Evolutionary conservation across 371 early-diverging fungal genomes (phyloP), one percentile per base, ranked within the genome.

Genomic region (Apophysomyces elegans): DNA sequence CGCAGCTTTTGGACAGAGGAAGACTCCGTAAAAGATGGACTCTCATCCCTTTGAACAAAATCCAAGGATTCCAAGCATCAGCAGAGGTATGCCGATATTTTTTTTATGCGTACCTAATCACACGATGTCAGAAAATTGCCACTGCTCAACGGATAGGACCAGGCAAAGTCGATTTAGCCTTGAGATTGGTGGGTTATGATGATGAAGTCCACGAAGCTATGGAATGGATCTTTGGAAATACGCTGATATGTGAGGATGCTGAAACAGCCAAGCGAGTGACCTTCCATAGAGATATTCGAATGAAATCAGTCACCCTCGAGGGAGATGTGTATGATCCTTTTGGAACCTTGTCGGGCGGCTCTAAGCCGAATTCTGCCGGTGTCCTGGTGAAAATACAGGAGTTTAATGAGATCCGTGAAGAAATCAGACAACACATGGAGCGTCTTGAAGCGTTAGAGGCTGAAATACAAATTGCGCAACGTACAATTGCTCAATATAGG

Each of bases 261-360:
- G 89, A 90, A 12, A 86, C 92, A 0, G 97, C 98, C 4, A 94
- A 95, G 66, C 76, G 80, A 44, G 91, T 96, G 13, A 95, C 99
- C 0, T 99, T 95, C 79, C 85, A 96, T 77, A 85, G 88, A 50
- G 70, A 79, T 12, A 86, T 99, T 38, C 84, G 86, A 13, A 74
- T 89, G 58, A 92, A 92, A 62, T 95, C 96, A 14, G 97, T 99
- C 6, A 99, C 99, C 0, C 66, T 93, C 1, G 99, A 99, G 58
- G 99, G 99, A 37, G 99, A 99, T 78, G 86, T 98, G 5, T 99
- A 99, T 80, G 99, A 99, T 70, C 99, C 99, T 1, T 88, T 91
- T 39, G 99, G 99, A 43, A 95, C 96, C 0, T 80, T 99, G 21
- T 94, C 96, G 9, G 99, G 99, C 64, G 99, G 99, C 5, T 92